These are phyloP conservation scores for Comarum palustre DNA, from an alignment of 306 rosid genomes.

Conservation along the genomic window DNA sequence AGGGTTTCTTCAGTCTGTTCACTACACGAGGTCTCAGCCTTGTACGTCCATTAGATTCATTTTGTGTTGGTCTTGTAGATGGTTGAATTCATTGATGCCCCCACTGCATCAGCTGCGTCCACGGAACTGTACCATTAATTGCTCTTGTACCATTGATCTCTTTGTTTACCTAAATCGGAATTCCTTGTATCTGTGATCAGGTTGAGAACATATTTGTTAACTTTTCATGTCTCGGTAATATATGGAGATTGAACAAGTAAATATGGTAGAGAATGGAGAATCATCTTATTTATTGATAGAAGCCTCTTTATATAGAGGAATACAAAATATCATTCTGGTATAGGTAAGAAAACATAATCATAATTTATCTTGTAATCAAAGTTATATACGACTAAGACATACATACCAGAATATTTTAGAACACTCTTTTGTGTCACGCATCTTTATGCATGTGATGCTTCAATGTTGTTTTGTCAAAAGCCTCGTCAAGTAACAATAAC, in stretches of 20 bases:
- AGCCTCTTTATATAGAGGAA: no score
- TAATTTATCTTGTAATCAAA: no score
- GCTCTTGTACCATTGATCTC: conserved; percentile 31
- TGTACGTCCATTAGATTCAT: conserved; percentile 30
- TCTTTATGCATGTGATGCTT: no score
- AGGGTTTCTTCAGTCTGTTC: conserved; percentile 28
- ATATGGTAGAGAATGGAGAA: no score
- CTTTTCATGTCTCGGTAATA: background rate
- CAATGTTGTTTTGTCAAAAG: no score
- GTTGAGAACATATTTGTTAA: background rate
- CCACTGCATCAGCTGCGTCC: conserved; percentile 29
- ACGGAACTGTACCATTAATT: conserved; percentile 29
- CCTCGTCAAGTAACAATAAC: no score
- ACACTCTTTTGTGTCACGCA: no score
- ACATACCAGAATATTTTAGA: no score
- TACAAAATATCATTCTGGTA: no score
- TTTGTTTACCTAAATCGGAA: background rate
- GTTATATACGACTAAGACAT: no score
- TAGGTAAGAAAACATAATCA: no score
- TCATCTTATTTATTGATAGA: no score
- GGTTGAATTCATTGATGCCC: conserved; percentile 36
- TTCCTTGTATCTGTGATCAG: background rate
- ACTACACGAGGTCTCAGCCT: background rate
- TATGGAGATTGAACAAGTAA: background rate
- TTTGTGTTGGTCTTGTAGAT: conserved; percentile 30